phyloP scores from a whole-genome alignment of 1,284 basidiomycete species.

The Trichosporon sp. region DNA sequence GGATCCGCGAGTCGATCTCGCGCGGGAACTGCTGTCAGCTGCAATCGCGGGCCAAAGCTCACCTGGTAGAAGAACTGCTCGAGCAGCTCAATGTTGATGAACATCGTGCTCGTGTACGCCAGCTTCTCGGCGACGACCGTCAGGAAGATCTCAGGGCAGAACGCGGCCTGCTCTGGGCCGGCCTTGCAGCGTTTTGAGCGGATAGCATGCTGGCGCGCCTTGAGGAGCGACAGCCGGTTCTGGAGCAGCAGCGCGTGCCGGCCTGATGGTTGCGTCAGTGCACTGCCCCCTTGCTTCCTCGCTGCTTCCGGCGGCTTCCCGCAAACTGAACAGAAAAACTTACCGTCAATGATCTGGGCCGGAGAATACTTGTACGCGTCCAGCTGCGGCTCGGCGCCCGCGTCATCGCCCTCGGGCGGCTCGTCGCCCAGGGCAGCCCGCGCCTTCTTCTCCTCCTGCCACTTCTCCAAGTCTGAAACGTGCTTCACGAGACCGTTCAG shows the following conservation, averaged over 20 bases:
- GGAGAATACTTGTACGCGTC: conserved; percentile 86
- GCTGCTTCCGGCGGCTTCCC: background rate
- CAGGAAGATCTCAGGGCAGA: conserved; percentile 96
- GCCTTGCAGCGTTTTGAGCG: conserved; percentile 80
- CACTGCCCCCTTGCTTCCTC: background rate
- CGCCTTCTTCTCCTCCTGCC: conserved; percentile 59
- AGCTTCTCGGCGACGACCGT: conserved; percentile 96
- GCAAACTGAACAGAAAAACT: conserved; percentile 35
- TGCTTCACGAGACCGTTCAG: conserved; percentile 74
- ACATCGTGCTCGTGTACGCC: conserved; percentile 93
- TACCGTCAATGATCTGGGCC: conserved; percentile 82
- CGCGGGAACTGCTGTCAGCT: conserved; percentile 70
- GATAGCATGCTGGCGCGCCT: conserved; percentile 74
- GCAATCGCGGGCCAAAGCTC: conserved; percentile 19
- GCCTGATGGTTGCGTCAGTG: conserved; percentile 39
- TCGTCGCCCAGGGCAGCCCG: conserved; percentile 8
- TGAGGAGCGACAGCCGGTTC: conserved; percentile 76
- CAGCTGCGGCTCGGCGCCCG: conserved; percentile 51
- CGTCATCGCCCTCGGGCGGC: conserved; percentile 43
- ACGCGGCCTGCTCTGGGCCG: conserved; percentile 77
- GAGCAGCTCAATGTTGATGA: conserved; percentile 95
- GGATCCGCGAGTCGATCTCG: conserved; percentile 90
- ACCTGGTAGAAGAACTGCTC: conserved; percentile 99
- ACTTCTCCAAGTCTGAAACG: conserved; percentile 76
- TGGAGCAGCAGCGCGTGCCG: conserved; percentile 84